Evolutionary conservation across 805 yeast genomes (phyloP), one percentile per base, ranked within the genome.

Genomic region (Phaffomyces thermotolerans): DNA sequence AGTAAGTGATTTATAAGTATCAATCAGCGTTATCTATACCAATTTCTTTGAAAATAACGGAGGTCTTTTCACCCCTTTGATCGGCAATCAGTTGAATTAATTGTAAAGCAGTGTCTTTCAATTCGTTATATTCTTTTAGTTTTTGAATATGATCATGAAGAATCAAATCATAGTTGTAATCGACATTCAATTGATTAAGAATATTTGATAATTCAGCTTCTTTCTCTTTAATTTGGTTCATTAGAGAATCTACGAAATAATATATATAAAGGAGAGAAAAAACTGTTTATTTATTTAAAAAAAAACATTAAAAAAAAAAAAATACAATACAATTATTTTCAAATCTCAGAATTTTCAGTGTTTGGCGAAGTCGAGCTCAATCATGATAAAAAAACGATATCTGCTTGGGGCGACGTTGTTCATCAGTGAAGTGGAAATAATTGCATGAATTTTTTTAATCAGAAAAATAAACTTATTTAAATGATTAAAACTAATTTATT

Each of bases 41-140:
- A 69, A 78, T 72, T 52, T 81, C 84, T 13, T 70, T 65, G 52
- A 78, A 60, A 7, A 80, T 70, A 32, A 72, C 78, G 12, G 63
- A 59, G 6, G 76, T 55, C 37, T 71, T 65, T 24, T 73, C 62
- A 23, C 69, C 63, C 46, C 77, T 67, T 46, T 78, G 82, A 41
- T 76, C 78, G 1, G 86, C 83, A 29, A 82, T 78, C 66, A 79
- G 58, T 34, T 75, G 72, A 10, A 79, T 72, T 47, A 83, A 56
- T 7, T 73, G 70, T 42, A 79, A 53, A 0, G 86, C 84, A 2
- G 71, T 67, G 54, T 82, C 89, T 52, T 76, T 73, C 22, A 83
- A 60, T 47, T 80, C 86, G 52, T 82, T 79, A 59, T 81, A 83
- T 42, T 66, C 62, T 48, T 78, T 76, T 34, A 82, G 59, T 41